Conservation (phyloP, 768 basidiomycete species). For the Lentinula boryana region DNA sequence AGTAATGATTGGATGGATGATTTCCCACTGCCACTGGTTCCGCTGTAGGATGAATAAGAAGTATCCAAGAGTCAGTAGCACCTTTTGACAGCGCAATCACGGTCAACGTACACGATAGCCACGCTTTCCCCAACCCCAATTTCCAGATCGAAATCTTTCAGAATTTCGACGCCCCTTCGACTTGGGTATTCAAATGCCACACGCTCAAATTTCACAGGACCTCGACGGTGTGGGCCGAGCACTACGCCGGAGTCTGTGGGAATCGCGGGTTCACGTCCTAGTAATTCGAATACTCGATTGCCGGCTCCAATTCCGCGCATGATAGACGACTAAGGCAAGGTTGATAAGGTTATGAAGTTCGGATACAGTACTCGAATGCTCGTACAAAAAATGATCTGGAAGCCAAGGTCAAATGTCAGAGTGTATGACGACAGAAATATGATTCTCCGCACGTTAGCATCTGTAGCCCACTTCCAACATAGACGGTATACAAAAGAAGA, state of each 20-base stretch:
- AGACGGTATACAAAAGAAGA: conserved; percentile 85
- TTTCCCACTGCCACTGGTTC: conserved; percentile 92
- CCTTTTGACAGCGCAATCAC: too few relatives aligned
- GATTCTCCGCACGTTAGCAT: conserved; percentile 60
- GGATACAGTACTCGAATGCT: too few relatives aligned
- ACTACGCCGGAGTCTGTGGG: conserved; percentile 55
- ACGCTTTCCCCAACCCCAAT: conserved; percentile 82
- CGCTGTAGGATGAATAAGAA: conserved; percentile 36
- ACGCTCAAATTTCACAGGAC: conserved; percentile 73
- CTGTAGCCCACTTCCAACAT: conserved; percentile 75
- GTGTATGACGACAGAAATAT: conserved; percentile 1
- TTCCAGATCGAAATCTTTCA: conserved; percentile 79
- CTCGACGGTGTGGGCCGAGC: conserved; percentile 52
- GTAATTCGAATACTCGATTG: conserved; percentile 86
- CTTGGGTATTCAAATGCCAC: conserved; percentile 89
- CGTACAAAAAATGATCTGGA: conserved; percentile 46
- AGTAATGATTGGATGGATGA: conserved; percentile 86
- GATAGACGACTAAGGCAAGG: conserved; percentile 61
- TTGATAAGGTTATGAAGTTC: too few relatives aligned
- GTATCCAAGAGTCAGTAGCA: too few relatives aligned
- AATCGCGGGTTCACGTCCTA: conserved; percentile 77
- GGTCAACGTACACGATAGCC: conserved; percentile 76
- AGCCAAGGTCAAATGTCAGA: conserved; percentile 7
- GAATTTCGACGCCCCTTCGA: conserved; percentile 70
- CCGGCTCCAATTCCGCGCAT: conserved; percentile 98